These are phyloP conservation scores for Gonapodya sp. DNA, from an alignment of 192 early-diverging fungal species.

Conservation along the genomic window DNA sequence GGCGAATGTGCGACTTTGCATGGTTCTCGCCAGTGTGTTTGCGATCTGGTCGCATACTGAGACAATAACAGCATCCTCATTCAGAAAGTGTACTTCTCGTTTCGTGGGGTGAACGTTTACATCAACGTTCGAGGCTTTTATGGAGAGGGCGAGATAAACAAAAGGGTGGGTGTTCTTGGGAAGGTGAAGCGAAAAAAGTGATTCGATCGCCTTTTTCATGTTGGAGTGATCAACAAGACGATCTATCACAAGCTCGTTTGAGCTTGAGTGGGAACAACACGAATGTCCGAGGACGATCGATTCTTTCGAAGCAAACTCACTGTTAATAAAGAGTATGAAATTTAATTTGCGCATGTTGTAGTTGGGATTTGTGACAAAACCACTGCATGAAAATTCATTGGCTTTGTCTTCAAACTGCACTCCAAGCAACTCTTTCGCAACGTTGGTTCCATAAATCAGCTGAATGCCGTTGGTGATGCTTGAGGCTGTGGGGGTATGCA, in stretches of 20 bases:
- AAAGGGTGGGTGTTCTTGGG: constrained; percentile 86
- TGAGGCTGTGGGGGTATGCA: constrained; percentile 56
- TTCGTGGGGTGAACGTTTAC: constrained; percentile 99
- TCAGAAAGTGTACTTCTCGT: constrained; percentile 82
- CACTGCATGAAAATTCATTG: constrained; percentile 55
- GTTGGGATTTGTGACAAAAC: constrained; percentile 81
- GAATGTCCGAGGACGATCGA: constrained; percentile 15
- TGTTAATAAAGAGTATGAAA: constrained; percentile 91
- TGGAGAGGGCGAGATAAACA: constrained; percentile 79
- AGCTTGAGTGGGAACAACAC: not conserved
- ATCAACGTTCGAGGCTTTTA: constrained; percentile 83
- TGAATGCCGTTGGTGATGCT: constrained; percentile 68
- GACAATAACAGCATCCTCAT: constrained; percentile 75
- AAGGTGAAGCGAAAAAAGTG: constrained; percentile 65
- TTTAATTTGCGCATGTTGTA: constrained; percentile 75
- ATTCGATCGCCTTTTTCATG: constrained; percentile 76
- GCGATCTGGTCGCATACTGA: constrained; percentile 60
- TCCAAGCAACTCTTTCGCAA: constrained; percentile 67
- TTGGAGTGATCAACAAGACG: constrained; percentile 70
- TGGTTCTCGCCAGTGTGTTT: constrained; percentile 53
- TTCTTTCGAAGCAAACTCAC: not conserved
- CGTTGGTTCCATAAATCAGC: constrained; percentile 69
- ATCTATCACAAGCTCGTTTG: constrained; percentile 32
- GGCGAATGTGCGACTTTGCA: constrained; percentile 62
- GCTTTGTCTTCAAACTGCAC: constrained; percentile 38